Base-by-base conservation (phyloP, 768 basidiomycete species). In the Rhizopogon salebrosus region DNA sequence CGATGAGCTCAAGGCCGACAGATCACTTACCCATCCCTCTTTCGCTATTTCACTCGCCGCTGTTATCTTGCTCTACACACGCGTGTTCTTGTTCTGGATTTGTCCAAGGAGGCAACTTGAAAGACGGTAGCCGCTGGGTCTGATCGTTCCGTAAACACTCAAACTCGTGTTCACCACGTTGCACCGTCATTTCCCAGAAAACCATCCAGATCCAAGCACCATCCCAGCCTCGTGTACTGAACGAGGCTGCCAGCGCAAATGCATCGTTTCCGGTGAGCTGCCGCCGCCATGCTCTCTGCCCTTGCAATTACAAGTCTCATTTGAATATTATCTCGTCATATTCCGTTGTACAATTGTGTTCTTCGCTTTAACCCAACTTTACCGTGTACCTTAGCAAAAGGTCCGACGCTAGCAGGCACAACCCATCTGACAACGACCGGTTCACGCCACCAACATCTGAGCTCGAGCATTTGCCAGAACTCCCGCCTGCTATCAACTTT, bases 151-250 rank as follows among this genome's bases (percentile, higher is more conserved):
- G 68, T 68, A 68, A 70, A 62, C 64, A 59, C 53, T 65, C 68
- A 66, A 74, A 80, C 84, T 84, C 86, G 85, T 87, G 85, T 83
- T 75, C 62, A 74, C 76, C 86, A 88, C 86, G 86, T 87, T 87
- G 77, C 72, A 31, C 74, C 70, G 66, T 72, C 66, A 69, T 77
- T 60, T 67, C 70, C 64, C 55, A 65, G 34, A 16, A 48, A 52
- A 52, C 10, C 22, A 37, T 72, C 67, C 58, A 49, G 45, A 69
- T 68, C 66, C 62, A 56, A 68, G 63, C 63, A 52, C 13, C 31
- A 31, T 31, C 49, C 48, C 62, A 62, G 57, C 63, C 60, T 62
- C 87, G 85, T 88, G 86, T 80, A 75, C 71, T 72, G 82, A 82
- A 76, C 80, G 79, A 84, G 82, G 79, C 58, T 40, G 57, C 57